Evolutionary conservation across 768 basidiomycete genomes (phyloP), one percentile per base, ranked within the genome.

Genomic region (Kwoniella botswanensis): DNA sequence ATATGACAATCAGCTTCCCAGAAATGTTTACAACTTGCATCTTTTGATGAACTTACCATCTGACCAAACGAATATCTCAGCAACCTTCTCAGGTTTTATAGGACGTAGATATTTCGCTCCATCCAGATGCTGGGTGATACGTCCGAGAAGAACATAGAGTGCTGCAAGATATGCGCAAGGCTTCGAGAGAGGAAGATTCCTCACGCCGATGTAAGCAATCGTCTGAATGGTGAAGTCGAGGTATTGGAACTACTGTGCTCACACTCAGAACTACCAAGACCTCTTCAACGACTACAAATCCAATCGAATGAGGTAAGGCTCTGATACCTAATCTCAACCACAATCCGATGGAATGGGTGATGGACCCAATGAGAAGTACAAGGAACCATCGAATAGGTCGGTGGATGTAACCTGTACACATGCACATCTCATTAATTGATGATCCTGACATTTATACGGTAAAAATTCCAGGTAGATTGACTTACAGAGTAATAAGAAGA

Each of bases 151-250:
- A 54, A 82, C 81, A 56, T 82, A 83, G 53, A 82, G 73, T 21
- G 69, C 80, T 35, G 82, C 82, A 3, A 83, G 57, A 71, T 82
- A 82, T n/a, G 79, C 79, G 54, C 82, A 83, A 43, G 82, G 82
- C 78, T 79, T 35, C 6, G 4, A 35, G 4, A 35, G 35, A 35
- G 35, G 7, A 9, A 7, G 6, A 35, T 35, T 0, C 35, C 0
- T 5, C 7, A 35, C 35, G 35, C 35, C 35, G 35, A 35, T 35
- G 35, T 35, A 35, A 35, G 35, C 35, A 6, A 35, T 35, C 6
- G 6, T 4, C 35, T 35, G 7, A 6, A 35, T 35, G 35, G 7
- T 35, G 0, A 35, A 35, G 35, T 35, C 35, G 6, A 35, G 35
- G 35, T 35, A 35, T 35, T 35, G 35, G 35, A 6, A 7, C n/a